A percentile compares a stretch with the other conserved stretches of the same genome.
These are phyloP conservation scores for Ramularia collo-cygni DNA, from an alignment of 2,329 filamentous ascomycete species.

Conservation along the genomic window DNA sequence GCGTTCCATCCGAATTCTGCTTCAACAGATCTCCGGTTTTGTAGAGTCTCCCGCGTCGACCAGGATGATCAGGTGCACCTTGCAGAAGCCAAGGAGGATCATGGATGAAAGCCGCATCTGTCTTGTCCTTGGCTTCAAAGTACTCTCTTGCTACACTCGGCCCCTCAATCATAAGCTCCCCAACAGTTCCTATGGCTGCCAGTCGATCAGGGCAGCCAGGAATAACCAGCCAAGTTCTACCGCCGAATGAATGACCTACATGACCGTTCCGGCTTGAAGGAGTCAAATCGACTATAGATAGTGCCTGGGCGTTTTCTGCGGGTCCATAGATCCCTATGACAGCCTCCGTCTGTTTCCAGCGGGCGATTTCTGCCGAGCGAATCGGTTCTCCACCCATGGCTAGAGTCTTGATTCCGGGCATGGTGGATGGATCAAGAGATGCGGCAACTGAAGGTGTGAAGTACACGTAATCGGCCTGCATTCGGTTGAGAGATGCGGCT, in stretches of 20 bases:
- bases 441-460: slow-evolving; percentile 51
- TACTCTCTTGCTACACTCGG: slow-evolving; percentile 41
- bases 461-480: slow-evolving; percentile 37
- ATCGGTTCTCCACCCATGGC: slow-evolving; percentile 34
- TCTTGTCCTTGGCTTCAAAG: slow-evolving; percentile 28
- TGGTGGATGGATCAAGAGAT: slow-evolving; percentile 31
- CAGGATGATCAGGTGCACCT: slow-evolving; percentile 16
- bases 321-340: slow-evolving; percentile 41
- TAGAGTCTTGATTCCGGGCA: slow-evolving; percentile 5
- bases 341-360: slow-evolving; percentile 33
- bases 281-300: slow-evolving; percentile 3
- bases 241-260: slow-evolving; percentile 13
- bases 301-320: slow-evolving; percentile 27
- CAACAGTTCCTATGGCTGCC: slow-evolving; percentile 38
- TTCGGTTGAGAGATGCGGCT: slow-evolving; percentile 31
- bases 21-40: slow-evolving; percentile 54
- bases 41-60: slow-evolving; percentile 43
- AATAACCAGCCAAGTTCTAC: slow-evolving; percentile 26
- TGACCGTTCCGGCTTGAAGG: slow-evolving; percentile 1
- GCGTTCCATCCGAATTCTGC: slow-evolving; percentile 46
- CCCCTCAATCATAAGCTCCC: slow-evolving; percentile 43
- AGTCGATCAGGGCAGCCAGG: slow-evolving; percentile 22
- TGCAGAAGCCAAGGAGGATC: slow-evolving; percentile 19
- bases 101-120: slow-evolving; percentile 27
- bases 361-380: slow-evolving; percentile 30